These are phyloP conservation scores for Orbilia brochopaga DNA, from an alignment of 2,329 filamentous ascomycete species.

Conservation along the genomic window DNA sequence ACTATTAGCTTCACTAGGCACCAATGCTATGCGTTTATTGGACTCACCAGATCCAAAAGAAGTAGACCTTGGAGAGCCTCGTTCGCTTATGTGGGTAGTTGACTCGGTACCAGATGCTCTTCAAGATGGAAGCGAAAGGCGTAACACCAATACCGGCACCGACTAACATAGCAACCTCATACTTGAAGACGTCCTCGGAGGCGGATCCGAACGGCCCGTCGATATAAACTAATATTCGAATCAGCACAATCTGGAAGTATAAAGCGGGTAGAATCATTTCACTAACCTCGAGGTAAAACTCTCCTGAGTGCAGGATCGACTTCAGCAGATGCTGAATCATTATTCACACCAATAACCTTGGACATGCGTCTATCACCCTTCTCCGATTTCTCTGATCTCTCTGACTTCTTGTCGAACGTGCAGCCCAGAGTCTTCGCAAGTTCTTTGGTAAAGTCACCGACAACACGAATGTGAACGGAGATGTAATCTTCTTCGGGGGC, in stretches of 20 bases:
- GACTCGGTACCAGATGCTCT: constrained; percentile 93
- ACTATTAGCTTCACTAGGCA: constrained; percentile 1
- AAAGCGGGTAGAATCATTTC: not conserved
- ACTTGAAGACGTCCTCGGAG: constrained; percentile 89
- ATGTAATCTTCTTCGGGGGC: constrained; percentile 90
- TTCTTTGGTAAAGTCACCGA: constrained; percentile 78
- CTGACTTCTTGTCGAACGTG: constrained; percentile 69
- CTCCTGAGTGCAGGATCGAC: constrained; percentile 74
- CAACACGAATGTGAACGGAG: constrained; percentile 80
- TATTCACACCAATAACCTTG: constrained; percentile 72
- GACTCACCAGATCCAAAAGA: constrained; percentile 74
- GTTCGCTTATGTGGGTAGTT: constrained; percentile 83
- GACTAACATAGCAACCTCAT: constrained; percentile 78
- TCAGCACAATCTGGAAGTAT: constrained; percentile 8
- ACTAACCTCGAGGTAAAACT: constrained; percentile 68
- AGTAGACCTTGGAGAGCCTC: constrained; percentile 82
- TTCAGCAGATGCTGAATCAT: constrained; percentile 62
- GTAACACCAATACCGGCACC: constrained; percentile 84
- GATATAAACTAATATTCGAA: constrained; percentile 67
- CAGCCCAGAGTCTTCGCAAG: constrained; percentile 76
- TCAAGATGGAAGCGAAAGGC: constrained; percentile 84
- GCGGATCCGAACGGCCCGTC: constrained; percentile 86
- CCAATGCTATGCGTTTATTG: not conserved
- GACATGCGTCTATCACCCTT: constrained; percentile 58
- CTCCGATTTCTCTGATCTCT: constrained; percentile 58